Evolutionary conservation across 2,329 filamentous ascomycete species (phyloP).

Genomic region (Claviceps pazoutovae): DNA sequence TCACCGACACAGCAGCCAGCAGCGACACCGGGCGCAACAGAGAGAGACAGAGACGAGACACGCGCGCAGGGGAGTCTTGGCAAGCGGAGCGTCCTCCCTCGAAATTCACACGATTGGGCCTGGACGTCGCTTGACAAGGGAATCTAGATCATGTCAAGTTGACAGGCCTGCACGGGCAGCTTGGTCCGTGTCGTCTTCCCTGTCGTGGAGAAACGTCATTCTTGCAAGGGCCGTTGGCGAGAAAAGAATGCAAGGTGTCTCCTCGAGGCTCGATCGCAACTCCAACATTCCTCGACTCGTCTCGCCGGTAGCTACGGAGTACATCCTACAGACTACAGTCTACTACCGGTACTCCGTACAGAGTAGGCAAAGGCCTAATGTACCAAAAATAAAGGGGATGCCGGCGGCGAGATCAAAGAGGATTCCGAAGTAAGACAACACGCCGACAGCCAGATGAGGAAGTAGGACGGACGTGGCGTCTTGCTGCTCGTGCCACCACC

Average conservation of each 20-base stretch:
- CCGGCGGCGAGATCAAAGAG: no score
- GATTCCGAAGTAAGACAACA: no score
- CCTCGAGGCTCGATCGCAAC: background rate
- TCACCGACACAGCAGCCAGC: no score
- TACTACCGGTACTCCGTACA: no score
- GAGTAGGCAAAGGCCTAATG: no score
- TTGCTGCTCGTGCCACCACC: no score
- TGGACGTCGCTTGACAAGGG: background rate
- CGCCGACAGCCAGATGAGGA: no score
- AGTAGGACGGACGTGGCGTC: no score
- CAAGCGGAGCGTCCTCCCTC: background rate
- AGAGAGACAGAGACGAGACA: conserved; percentile 4
- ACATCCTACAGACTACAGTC: background rate
- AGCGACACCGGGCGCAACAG: no score
- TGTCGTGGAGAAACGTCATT: background rate
- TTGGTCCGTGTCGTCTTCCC: background rate
- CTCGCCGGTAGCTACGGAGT: background rate
- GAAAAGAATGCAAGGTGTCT: background rate
- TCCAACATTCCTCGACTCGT: background rate
- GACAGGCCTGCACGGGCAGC: background rate
- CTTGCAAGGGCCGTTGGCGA: background rate
- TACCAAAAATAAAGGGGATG: no score
- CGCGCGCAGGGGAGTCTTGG: conserved; percentile 1
- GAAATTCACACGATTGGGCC: background rate
- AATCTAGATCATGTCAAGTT: background rate